Evolutionary conservation across 768 basidiomycete genomes (phyloP).

Genomic region (Dentipellis sp.): DNA sequence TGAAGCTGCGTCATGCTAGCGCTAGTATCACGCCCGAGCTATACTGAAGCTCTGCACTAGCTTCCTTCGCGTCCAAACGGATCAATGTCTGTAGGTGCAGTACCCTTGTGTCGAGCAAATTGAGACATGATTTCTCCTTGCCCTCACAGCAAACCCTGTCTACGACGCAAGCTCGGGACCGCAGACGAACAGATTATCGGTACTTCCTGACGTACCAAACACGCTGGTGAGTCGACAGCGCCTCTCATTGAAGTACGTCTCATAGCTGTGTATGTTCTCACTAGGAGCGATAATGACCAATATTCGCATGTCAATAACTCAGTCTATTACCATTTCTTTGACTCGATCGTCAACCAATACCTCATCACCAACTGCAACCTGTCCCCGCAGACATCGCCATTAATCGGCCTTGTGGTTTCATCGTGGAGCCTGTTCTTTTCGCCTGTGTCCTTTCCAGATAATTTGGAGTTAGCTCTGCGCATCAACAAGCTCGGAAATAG

Average conservation of each 20-base stretch:
- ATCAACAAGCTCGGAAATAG: conserved; percentile 61
- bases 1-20: too few relatives aligned
- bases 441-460: conserved; percentile 65
- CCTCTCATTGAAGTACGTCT: conserved; percentile 1
- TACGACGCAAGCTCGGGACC: too few relatives aligned
- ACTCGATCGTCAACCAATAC: conserved; percentile 75
- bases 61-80: too few relatives aligned
- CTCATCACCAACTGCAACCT: conserved; percentile 57
- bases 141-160: too few relatives aligned
- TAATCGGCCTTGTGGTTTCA: conserved; percentile 72
- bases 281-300: conserved; percentile 85
- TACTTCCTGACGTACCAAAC: conserved; percentile 59
- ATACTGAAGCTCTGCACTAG: too few relatives aligned
- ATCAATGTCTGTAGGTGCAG: too few relatives aligned
- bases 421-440: conserved; percentile 73
- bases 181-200: conserved; percentile 39
- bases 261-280: neutral
- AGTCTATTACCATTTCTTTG: conserved; percentile 74
- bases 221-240: conserved; percentile 43
- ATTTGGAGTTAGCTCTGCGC: conserved; percentile 60
- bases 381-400: conserved; percentile 36
- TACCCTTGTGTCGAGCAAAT: too few relatives aligned
- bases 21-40: too few relatives aligned
- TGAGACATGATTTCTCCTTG: too few relatives aligned
- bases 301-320: conserved; percentile 79